These are phyloP conservation scores for Aegilops umbellulata DNA, from an alignment of 176 grass and related monocot genomes.

Conservation along the genomic window DNA sequence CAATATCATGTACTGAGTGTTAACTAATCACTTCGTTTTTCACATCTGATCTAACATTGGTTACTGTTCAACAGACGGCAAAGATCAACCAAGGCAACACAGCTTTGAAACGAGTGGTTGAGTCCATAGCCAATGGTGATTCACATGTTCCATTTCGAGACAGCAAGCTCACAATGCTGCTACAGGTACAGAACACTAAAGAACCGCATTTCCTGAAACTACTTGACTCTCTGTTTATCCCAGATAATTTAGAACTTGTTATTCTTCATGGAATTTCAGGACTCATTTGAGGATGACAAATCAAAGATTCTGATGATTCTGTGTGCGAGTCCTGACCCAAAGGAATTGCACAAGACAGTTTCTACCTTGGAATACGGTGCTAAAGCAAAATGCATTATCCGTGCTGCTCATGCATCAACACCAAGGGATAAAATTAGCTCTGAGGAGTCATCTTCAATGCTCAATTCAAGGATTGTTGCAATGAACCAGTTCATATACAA, in stretches of 20 bases:
- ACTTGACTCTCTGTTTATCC: not conserved
- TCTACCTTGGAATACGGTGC: slow-evolving; percentile 92
- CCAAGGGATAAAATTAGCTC: slow-evolving; percentile 60
- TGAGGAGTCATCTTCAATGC: slow-evolving; percentile 58
- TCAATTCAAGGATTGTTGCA: slow-evolving; percentile 65
- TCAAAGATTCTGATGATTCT: slow-evolving; percentile 99
- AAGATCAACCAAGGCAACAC: slow-evolving; percentile 95
- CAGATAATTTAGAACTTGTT: not conserved
- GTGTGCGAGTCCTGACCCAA: slow-evolving; percentile 87
- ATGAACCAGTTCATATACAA: slow-evolving; percentile 92
- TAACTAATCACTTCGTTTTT: not conserved
- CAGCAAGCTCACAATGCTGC: slow-evolving; percentile 94
- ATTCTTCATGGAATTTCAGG: slow-evolving; percentile 49
- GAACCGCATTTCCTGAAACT: not conserved
- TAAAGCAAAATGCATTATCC: slow-evolving; percentile 94
- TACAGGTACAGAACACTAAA: slow-evolving; percentile 51
- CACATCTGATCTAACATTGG: not conserved
- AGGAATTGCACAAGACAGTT: slow-evolving; percentile 89
- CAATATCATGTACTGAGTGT: not conserved
- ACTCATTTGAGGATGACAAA: slow-evolving; percentile 92
- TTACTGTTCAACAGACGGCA: slow-evolving; percentile 54
- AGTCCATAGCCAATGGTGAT: slow-evolving; percentile 88
- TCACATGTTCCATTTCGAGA: slow-evolving; percentile 95
- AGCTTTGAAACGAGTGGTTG: slow-evolving; percentile 88
- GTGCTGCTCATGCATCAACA: slow-evolving; percentile 60